A percentile compares a stretch with the other conserved stretches of the same genome.
Conservation (phyloP, 768 basidiomycete genomes). For the Pisolithus tinctorius region DNA sequence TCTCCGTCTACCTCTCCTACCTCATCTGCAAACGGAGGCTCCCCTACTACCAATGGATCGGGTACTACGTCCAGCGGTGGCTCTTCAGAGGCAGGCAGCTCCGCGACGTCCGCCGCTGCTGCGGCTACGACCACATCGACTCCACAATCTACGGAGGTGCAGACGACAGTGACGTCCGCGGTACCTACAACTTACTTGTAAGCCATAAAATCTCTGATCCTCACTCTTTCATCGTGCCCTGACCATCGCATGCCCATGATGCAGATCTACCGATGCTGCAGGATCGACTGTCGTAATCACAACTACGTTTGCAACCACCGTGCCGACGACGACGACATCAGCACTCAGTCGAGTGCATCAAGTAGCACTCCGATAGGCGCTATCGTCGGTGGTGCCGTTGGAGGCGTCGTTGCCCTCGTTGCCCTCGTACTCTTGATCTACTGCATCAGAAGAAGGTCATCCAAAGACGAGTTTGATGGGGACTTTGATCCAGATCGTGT, state of each 20-base stretch:
- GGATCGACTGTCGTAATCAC: slow-evolving; percentile 19
- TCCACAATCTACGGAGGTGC: neutral
- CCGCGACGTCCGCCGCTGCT: neutral
- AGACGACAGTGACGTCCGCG: slow-evolving; percentile 12
- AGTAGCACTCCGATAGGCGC: slow-evolving; percentile 27
- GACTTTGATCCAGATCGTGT: slow-evolving; percentile 45
- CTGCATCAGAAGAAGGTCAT: slow-evolving; percentile 19
- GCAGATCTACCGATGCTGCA: slow-evolving; percentile 16
- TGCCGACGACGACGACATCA: slow-evolving; percentile 7
- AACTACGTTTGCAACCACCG: slow-evolving; percentile 7
- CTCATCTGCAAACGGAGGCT: neutral
- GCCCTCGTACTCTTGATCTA: slow-evolving; percentile 23
- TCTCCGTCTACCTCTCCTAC: neutral
- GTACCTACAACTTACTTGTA: slow-evolving; percentile 13
- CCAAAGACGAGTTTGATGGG: slow-evolving; percentile 39
- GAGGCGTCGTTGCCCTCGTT: slow-evolving; percentile 31
- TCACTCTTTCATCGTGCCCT: neutral
- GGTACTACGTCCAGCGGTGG: neutral
- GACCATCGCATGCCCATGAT: neutral
- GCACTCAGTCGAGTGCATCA: neutral
- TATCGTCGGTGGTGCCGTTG: slow-evolving; percentile 49
- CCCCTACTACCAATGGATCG: neutral
- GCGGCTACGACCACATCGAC: neutral
- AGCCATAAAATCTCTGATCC: slow-evolving; percentile 2
- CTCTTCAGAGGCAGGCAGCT: neutral